Evolutionary conservation across 768 basidiomycete species (phyloP), one percentile per base, ranked within the genome.

Genomic region (Lentinula guzmanii): DNA sequence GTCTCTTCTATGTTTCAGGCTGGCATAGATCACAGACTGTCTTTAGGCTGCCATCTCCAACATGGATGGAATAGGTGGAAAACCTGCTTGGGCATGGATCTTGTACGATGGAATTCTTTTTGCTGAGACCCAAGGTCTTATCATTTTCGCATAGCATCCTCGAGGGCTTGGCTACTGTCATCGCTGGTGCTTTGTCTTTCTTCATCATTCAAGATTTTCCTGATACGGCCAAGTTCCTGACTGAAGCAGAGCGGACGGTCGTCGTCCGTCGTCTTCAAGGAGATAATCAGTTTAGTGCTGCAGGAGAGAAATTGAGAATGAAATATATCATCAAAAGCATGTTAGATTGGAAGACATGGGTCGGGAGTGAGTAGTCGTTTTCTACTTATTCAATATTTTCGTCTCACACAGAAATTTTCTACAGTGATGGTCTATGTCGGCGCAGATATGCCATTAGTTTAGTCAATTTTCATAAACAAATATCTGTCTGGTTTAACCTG

Each of bases 201-300:
- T 92, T 82, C 80, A 83, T 92, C 68, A 83, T 92, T 62, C 85
- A 90, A 66, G 91, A 92, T 69, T 93, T 92, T 73, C 90, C 91
- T 3, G 89, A 92, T 66, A 89, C 84, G 1, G 90, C 90, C 31
- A 87, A 81, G 65, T 92, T 91, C 75, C 76, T 93, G 5, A 80
- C 79, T n/a, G 86, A 89, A 65, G 80, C 75, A 2, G 90, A 92
- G 72, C 77, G 87, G 34, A 85, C 84, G 7, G 76, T 86, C 18
- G 79, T 90, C 56, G 77, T 91, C 58, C 79, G 84, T 24, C 77
- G 88, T 18, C 75, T 92, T 39, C 86, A 91, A 68, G 67, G 72
- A 11, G 87, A 90, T 67, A 79, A 84, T 63, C 86, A 89, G 68
- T 86, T 86, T 71, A 89, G 86, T 68, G 89, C 89, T 2, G 87